Conservation (phyloP, 306 rosid species). For the Delonix regia region DNA sequence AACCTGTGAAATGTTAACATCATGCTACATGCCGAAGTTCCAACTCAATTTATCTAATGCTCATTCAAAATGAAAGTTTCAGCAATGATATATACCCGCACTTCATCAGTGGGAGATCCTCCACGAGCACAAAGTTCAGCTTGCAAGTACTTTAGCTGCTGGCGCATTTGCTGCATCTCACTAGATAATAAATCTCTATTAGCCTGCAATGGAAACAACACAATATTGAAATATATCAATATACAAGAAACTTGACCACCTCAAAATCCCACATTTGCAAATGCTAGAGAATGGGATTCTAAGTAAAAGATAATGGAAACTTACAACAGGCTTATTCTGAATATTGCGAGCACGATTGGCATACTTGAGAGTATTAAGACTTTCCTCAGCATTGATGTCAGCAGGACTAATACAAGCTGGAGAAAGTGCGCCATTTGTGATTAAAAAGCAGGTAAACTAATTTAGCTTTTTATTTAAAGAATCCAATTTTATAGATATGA, state of each 20-base stretch:
- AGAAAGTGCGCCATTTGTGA: constrained; percentile 35
- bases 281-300: constrained; percentile 13
- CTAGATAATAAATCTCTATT: constrained; percentile 76
- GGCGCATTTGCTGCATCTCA: constrained; percentile 87
- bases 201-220: constrained; percentile 50
- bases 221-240: constrained; percentile 19
- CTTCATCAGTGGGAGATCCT: constrained; percentile 63
- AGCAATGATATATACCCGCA: constrained; percentile 54
- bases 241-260: constrained; percentile 28
- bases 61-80: constrained; percentile 20
- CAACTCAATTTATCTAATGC: constrained; percentile 8
- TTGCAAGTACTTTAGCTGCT: constrained; percentile 73
- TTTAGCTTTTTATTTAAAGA: constrained; percentile 28
- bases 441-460: constrained; percentile 35
- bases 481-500: constrained; percentile 21
- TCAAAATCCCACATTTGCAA: constrained; percentile 18
- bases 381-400: constrained; percentile 81
- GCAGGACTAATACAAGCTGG: constrained; percentile 92
- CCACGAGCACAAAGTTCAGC: constrained; percentile 74
- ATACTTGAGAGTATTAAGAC: constrained; percentile 81
- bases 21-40: constrained; percentile 29
- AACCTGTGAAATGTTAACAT: constrained; percentile 48
- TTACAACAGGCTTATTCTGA: constrained; percentile 86
- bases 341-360: constrained; percentile 95
- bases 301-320: constrained; percentile 41